These are phyloP conservation scores for Santalum album DNA, from an alignment of 164 flowering plant genomes.

Conservation along the genomic window DNA sequence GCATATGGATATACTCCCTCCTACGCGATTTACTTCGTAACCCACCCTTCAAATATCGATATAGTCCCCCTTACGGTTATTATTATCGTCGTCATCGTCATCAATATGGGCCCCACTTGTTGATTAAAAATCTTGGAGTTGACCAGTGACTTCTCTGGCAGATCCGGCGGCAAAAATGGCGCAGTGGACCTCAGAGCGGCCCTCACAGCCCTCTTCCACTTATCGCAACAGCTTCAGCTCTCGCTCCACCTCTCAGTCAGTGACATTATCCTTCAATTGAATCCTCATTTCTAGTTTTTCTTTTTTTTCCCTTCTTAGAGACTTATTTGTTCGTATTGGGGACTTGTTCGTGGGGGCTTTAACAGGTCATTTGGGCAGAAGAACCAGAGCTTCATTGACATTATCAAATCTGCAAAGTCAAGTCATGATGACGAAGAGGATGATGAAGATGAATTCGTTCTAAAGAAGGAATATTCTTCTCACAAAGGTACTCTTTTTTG, in stretches of 20 bases:
- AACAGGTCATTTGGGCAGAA: slow-evolving; percentile 32
- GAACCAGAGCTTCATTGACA: slow-evolving; percentile 55
- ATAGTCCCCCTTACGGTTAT: too few species aligned
- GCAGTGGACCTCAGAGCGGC: slow-evolving; percentile 49
- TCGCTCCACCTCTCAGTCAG: slow-evolving; percentile 54
- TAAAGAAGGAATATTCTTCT: slow-evolving; percentile 58
- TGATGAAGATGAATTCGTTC: slow-evolving; percentile 51
- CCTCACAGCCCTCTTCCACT: slow-evolving; percentile 40
- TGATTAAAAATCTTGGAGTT: too few species aligned
- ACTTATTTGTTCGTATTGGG: not conserved
- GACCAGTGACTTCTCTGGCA: slow-evolving; percentile 13
- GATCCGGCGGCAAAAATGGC: slow-evolving; percentile 34
- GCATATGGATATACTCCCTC: too few species aligned
- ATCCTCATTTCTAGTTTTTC: slow-evolving; percentile 1
- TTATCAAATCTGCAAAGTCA: slow-evolving; percentile 53
- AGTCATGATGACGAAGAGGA: slow-evolving; percentile 52
- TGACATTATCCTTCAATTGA: slow-evolving; percentile 12
- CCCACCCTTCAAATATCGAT: too few species aligned
- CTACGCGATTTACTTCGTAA: too few species aligned
- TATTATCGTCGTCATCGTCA: too few species aligned
- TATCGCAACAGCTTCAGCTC: slow-evolving; percentile 39
- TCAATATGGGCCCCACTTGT: too few species aligned
- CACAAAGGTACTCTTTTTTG: slow-evolving; percentile 31
- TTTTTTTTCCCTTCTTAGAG: not conserved
- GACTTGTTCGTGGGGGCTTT: slow-evolving; percentile 3